These are phyloP conservation scores for Yamadazyma phyllophila DNA, from an alignment of 805 yeast genomes.

Conservation along the genomic window DNA sequence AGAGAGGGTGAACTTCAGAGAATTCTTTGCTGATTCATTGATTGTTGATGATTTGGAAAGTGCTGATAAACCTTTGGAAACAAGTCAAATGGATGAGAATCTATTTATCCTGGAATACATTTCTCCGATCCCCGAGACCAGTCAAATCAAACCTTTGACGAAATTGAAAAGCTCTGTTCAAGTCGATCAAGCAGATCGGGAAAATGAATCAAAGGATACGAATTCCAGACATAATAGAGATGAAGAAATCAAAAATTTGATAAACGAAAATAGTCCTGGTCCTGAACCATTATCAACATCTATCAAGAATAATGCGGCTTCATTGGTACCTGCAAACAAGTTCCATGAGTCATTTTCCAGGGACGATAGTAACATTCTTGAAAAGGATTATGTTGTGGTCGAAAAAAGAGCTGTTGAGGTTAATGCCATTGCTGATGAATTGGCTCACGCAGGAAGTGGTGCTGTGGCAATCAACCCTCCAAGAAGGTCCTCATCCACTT, in stretches of 20 bases:
- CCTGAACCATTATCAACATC: slow-evolving; percentile 30
- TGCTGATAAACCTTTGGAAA: slow-evolving; percentile 58
- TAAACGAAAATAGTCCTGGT: slow-evolving; percentile 44
- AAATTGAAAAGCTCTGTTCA: slow-evolving; percentile 1
- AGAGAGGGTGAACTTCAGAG: slow-evolving; percentile 83
- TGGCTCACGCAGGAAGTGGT: slow-evolving; percentile 60
- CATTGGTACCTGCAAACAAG: slow-evolving; percentile 1
- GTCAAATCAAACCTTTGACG: slow-evolving; percentile 8
- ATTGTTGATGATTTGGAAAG: slow-evolving; percentile 54
- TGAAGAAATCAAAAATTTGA: slow-evolving; percentile 46
- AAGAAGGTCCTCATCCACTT: slow-evolving; percentile 27
- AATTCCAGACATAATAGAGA: slow-evolving; percentile 22
- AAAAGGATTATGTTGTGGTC: slow-evolving; percentile 88
- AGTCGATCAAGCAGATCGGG: not conserved
- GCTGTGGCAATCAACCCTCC: slow-evolving; percentile 45
- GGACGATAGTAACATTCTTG: slow-evolving; percentile 52
- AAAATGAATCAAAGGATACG: not conserved
- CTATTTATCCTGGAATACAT: slow-evolving; percentile 83
- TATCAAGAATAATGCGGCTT: slow-evolving; percentile 17
- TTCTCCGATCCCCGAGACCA: slow-evolving; percentile 33
- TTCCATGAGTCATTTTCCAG: slow-evolving; percentile 12
- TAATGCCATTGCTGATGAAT: slow-evolving; percentile 91
- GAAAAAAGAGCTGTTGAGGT: slow-evolving; percentile 95
- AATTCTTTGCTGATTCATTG: slow-evolving; percentile 76
- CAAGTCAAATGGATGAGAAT: slow-evolving; percentile 70